A percentile compares a stretch with the other conserved stretches of the same genome.
These are phyloP conservation scores for Millerozyma miso DNA, from an alignment of 805 yeast genomes.

Conservation along the genomic window DNA sequence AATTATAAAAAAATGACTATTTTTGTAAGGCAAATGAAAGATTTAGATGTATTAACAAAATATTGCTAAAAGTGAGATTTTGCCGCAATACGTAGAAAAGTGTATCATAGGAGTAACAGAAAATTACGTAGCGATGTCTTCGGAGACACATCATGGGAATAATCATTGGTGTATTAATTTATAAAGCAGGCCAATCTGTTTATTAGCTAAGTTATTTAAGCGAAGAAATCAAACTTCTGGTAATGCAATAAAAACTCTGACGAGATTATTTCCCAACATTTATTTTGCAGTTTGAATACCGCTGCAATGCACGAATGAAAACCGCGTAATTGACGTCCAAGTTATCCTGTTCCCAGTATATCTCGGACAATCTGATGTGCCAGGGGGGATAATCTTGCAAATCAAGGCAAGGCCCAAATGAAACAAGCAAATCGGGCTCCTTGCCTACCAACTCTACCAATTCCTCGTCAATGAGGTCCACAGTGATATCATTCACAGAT, in stretches of 20 bases:
- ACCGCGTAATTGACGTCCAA: conserved; percentile 77
- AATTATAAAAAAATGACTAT: too few relatives aligned
- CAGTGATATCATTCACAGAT: conserved; percentile 61
- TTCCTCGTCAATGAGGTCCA: conserved; percentile 72
- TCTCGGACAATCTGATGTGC: conserved; percentile 89
- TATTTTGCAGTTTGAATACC: conserved; percentile 74
- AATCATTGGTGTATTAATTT: too few relatives aligned
- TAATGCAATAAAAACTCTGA: not conserved
- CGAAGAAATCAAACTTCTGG: not conserved
- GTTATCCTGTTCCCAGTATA: conserved; percentile 88
- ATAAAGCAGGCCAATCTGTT: too few relatives aligned
- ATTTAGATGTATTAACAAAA: too few relatives aligned
- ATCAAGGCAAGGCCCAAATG: conserved; percentile 84
- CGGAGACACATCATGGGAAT: too few relatives aligned
- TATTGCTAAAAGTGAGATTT: too few relatives aligned
- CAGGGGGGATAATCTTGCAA: conserved; percentile 97
- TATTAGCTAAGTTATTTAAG: not conserved
- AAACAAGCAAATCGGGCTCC: conserved; percentile 87
- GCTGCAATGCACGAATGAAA: conserved; percentile 71
- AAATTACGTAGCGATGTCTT: too few relatives aligned
- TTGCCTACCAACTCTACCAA: conserved; percentile 70
- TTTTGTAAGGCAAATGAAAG: too few relatives aligned
- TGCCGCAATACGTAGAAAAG: too few relatives aligned
- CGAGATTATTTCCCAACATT: conserved; percentile 72
- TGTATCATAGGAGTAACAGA: too few relatives aligned